Base-by-base conservation (phyloP, 352 stramenopile genomes). In the Pilasporangium apinafurcum region DNA sequence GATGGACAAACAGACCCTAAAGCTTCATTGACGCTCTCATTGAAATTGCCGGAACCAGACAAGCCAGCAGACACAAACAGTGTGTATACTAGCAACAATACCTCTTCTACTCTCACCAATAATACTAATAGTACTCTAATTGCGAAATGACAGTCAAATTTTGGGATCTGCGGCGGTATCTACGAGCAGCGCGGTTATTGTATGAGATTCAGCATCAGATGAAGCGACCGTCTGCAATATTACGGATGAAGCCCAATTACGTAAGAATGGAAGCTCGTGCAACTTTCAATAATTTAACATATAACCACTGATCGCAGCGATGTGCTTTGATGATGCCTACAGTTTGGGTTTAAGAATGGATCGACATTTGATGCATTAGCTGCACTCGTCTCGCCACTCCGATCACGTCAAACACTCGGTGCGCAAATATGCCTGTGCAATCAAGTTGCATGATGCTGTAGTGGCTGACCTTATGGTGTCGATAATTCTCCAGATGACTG, bases 141-240 rank as follows among this genome's bases (percentile, higher is more conserved):
- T 8, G 4, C 10, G 20, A 6, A 16, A 28, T 17, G 37, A 17
- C 49, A 92, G 81, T 61, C 1, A 83, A 89, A 38, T 48, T 85
- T 21, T 67, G 57, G 14, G 76, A 70, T 9, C 56, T 77, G 10
- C 64, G 64, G 8, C 62, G 62, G 6, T 92, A 86, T 51, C 48
- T 92, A 7, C 57, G 66, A 31, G 74, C 73, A 3, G 67, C 72
- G 7, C 60, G 81, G 9, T 62, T 68, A 16, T 41, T 92, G 20
- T 92, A 88, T 35, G 70, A 90, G 27, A 62, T 85, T 35, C 78
- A 90, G 37, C 84, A 68, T 37, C 71, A 86, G 48, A 68, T 81
- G 57, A 90, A 85, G 53, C 57, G 78, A 16, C 78, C 74, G 1
- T 70, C 67, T 14, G 78, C 74, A 10, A 83, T 90, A 28, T 49